Evolutionary conservation across 352 stramenopile species (phyloP), one percentile per base, ranked within the genome.

Genomic region (Pythium scleroteichum): DNA sequence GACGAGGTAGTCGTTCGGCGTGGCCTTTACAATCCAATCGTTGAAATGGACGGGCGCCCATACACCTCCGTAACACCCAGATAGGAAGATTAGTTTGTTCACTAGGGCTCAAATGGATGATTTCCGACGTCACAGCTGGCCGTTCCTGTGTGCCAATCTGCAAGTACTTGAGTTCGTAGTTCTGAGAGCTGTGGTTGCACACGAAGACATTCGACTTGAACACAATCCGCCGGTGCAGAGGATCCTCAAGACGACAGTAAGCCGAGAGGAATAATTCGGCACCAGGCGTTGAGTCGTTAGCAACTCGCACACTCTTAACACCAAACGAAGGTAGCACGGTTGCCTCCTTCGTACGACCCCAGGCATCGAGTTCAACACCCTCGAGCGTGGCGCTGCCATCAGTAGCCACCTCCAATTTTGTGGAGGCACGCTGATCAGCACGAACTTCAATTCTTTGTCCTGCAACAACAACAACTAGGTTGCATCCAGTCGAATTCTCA

Each of bases 21-120:
- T 80, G 3, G 81, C 79, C 32, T 88, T 90, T 1, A 92, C 73
- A 53, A 87, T 80, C 86, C 86, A 95, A 38, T 88, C 73, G 9
- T 45, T 94, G 73, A 53, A 87, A 73, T 35, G 80, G 56, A 51
- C 3, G 82, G 80, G 20, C 86, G 81, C 19, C 82, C 80, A 44
- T 93, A 93, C 38, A 95, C 73, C 57, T 94, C 84, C 0, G 86
- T 94, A 20, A 92, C 87, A 22, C 84, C 86, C 84, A 82, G 20
- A 94, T 51, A 4, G 81, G 64, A 45, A 71, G 47, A 10, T 51
- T 71, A 35, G 90, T 82, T 13, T 78, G 82, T 40, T 90, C 81
- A 50, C 79, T 87, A 6, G 82, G 78, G 22, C 64, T 67, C 40
- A 93, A 52, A 19, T 72, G 80, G 38, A 88, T 77, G 39, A 88